Evolutionary conservation across 306 rosid genomes (phyloP), one percentile per base, ranked within the genome.

Genomic region (Nissolia schottii): DNA sequence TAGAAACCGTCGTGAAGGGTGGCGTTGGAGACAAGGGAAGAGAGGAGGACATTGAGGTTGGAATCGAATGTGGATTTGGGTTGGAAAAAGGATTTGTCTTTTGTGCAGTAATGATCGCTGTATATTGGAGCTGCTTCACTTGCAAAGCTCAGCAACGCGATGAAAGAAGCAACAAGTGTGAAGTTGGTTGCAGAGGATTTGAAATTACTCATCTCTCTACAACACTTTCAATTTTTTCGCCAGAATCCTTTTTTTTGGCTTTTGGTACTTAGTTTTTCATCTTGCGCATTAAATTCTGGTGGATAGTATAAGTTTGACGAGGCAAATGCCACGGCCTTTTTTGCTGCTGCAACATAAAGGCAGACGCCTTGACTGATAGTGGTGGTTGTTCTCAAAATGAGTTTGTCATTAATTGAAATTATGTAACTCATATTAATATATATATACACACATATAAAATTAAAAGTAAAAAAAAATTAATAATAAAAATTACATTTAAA

Each of bases 11-110:
- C 19, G 34, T 38, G 76, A 58, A 24, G 29, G 28, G 89, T 68
- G 76, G 82, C 75, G 81, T 80, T 80, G 75, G 86, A 71, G 63
- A 84, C 55, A 3, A 90, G 85, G 41, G 79, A 54, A 2, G 87
- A 65, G 56, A 88, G 77, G 31, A 88, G 83, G 35, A 37, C 7
- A 1, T 75, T 75, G 23, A 82, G 70, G 64, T 79, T 81, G 77
- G 82, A 27, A 15, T 77, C 51, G 61, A 31, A 87, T 8, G 53
- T 24, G 76, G 82, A 68, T 32, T 87, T 87, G 3, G 88, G 68
- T n/a, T 31, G 41, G 83, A 70, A 84, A n/a, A 8, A 46, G 40
- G 74, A 9, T 4, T 13, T 41, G 11, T 16, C 0, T n/a, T n/a
- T n/a, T 10, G 48, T 19, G 70, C 88, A 84, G n/a, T 0, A 0